phyloP scores from a whole-genome alignment of 2,329 filamentous ascomycete species.

The Colletotrichum sp. region DNA sequence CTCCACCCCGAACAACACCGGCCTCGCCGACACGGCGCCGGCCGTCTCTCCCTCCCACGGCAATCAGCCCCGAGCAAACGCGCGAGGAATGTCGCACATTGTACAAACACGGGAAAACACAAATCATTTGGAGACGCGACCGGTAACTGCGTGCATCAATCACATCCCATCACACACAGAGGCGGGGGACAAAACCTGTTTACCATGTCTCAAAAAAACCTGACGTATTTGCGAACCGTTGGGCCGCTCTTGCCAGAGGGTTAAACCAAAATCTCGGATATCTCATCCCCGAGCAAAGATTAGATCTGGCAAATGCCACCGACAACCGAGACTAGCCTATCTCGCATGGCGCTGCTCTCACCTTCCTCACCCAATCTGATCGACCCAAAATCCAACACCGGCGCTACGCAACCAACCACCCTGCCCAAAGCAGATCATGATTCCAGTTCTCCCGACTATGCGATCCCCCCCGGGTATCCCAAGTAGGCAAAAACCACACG shows the following conservation, averaged over 20 bases:
- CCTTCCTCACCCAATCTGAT: background rate
- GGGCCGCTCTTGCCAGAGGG: background rate
- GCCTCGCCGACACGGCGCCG: background rate
- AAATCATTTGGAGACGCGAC: background rate
- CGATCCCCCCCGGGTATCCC: background rate
- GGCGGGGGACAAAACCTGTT: background rate
- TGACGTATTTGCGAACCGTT: background rate
- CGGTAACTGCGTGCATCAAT: background rate
- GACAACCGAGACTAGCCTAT: conserved; percentile 17
- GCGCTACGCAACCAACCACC: background rate
- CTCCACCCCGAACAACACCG: conserved; percentile 2
- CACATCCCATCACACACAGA: background rate
- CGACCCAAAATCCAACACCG: background rate
- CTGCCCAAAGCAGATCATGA: background rate
- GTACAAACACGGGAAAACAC: background rate
- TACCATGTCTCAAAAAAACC: background rate
- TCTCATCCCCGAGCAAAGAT: background rate
- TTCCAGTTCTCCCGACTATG: background rate
- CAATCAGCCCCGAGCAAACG: background rate
- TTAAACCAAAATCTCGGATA: background rate
- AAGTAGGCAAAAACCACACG: background rate
- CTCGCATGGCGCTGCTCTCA: background rate
- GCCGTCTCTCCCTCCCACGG: background rate
- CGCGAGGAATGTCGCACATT: background rate
- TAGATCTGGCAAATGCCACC: background rate